phyloP scores from a whole-genome alignment of 2,329 filamentous ascomycete genomes.

The Camillea tinctor region DNA sequence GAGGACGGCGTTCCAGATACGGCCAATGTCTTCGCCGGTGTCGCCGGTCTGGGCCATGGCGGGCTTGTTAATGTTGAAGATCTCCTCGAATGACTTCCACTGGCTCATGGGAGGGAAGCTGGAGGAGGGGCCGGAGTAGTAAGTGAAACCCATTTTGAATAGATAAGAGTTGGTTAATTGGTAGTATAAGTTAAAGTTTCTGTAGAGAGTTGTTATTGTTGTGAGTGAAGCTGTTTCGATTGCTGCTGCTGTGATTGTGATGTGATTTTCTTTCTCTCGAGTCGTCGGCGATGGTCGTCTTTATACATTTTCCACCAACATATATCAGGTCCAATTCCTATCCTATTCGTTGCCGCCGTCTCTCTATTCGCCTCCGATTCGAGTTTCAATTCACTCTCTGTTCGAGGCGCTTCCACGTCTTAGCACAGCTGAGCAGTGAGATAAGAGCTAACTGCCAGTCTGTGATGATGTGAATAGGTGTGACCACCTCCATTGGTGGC shows the following conservation, averaged over 20 bases:
- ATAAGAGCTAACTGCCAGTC: neutral
- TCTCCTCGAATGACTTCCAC: slow-evolving; percentile 35
- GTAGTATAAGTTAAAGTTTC: neutral
- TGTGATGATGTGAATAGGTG: neutral
- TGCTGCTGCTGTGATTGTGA: neutral
- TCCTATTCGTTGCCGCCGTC: too few species aligned
- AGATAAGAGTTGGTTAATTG: neutral
- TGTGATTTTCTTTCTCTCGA: neutral
- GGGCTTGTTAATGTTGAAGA: slow-evolving; percentile 36
- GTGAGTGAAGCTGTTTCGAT: neutral
- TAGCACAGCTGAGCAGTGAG: neutral
- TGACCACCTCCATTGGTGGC: neutral
- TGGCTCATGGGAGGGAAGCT: slow-evolving; percentile 32
- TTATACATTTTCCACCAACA: neutral
- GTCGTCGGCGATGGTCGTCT: neutral
- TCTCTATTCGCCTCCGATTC: neutral
- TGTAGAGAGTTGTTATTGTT: neutral
- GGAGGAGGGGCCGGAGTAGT: slow-evolving; percentile 25
- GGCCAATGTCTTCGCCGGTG: slow-evolving; percentile 32
- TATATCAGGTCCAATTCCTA: neutral
- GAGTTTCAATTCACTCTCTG: too few species aligned
- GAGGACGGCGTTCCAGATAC: slow-evolving; percentile 33
- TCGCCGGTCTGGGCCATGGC: slow-evolving; percentile 33
- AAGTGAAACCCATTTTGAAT: neutral
- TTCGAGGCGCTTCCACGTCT: neutral